phyloP scores from a whole-genome alignment of 345 rosid species.

The Adansonia digitata region DNA sequence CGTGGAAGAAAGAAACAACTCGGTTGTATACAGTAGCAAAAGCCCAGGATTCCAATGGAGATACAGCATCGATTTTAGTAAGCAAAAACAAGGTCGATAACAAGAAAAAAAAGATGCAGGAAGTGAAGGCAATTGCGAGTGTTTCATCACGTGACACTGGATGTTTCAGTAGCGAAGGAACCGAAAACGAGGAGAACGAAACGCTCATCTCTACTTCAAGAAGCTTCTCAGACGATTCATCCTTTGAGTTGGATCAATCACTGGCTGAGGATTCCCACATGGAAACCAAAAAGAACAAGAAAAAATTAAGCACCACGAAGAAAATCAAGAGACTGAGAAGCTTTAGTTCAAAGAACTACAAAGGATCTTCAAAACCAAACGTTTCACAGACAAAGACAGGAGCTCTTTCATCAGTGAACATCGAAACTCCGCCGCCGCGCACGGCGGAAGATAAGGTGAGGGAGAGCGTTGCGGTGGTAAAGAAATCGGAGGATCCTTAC shows the following conservation, averaged over 20 bases:
- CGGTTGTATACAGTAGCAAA: not conserved
- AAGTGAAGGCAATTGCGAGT: slow-evolving; percentile 26
- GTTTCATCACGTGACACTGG: slow-evolving; percentile 29
- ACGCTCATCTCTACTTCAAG: not conserved
- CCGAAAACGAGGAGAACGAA: slow-evolving; percentile 1
- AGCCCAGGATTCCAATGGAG: not conserved
- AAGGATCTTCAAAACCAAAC: not conserved
- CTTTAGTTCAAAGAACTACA: slow-evolving; percentile 10
- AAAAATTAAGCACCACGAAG: not conserved
- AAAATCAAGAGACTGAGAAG: slow-evolving; percentile 6
- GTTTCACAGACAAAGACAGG: not conserved
- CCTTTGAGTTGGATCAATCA: not conserved
- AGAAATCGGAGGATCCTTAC: slow-evolving; percentile 48
- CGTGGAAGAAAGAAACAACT: slow-evolving; percentile 7
- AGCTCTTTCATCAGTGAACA: not conserved
- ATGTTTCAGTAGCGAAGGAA: not conserved
- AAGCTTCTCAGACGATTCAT: slow-evolving; percentile 11
- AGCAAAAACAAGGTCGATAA: not conserved
- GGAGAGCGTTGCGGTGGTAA: slow-evolving; percentile 55
- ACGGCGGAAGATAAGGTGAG: slow-evolving; percentile 25
- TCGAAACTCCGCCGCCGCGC: not conserved
- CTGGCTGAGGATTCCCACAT: not conserved
- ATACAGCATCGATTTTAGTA: not conserved
- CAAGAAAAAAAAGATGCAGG: not conserved
- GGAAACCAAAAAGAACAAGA: not conserved